phyloP scores from a whole-genome alignment of 2,329 filamentous ascomycete species.

The Arthroderma uncinatum region DNA sequence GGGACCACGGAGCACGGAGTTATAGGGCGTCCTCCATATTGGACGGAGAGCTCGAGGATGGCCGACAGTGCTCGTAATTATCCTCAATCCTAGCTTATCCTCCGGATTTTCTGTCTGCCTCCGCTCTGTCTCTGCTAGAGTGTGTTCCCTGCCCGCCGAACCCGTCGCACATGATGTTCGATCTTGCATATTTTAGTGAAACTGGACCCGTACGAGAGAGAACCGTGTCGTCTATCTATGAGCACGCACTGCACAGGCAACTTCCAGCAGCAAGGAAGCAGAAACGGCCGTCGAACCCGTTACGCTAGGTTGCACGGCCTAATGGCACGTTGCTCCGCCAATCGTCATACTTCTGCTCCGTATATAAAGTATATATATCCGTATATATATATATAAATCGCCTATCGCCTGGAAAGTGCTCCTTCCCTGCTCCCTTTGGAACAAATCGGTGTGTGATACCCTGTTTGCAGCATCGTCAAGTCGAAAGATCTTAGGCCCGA shows the following conservation, averaged over 20 bases:
- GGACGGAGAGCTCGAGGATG: not conserved
- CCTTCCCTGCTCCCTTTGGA: not conserved
- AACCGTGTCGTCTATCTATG: not conserved
- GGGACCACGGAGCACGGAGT: not conserved
- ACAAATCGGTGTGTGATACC: not conserved
- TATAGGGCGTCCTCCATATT: conserved; percentile 1
- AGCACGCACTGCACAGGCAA: not conserved
- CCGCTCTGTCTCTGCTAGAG: no score
- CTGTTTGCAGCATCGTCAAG: not conserved
- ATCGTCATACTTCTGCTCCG: not conserved
- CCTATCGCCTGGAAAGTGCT: not conserved
- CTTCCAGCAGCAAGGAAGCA: not conserved
- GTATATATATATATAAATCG: not conserved
- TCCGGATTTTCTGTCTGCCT: not conserved
- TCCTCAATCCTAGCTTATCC: not conserved
- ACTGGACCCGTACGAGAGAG: not conserved
- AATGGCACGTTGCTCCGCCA: not conserved
- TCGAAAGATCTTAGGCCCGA: not conserved
- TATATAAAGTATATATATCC: not conserved
- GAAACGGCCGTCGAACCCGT: not conserved
- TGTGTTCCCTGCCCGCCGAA: not conserved
- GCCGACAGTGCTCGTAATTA: not conserved
- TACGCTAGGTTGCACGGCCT: conserved; percentile 1
- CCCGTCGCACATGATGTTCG: conserved; percentile 4
- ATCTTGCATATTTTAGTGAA: conserved; percentile 6